phyloP scores from a whole-genome alignment of 2,329 filamentous ascomycete genomes.

The Alternaria longipes region DNA sequence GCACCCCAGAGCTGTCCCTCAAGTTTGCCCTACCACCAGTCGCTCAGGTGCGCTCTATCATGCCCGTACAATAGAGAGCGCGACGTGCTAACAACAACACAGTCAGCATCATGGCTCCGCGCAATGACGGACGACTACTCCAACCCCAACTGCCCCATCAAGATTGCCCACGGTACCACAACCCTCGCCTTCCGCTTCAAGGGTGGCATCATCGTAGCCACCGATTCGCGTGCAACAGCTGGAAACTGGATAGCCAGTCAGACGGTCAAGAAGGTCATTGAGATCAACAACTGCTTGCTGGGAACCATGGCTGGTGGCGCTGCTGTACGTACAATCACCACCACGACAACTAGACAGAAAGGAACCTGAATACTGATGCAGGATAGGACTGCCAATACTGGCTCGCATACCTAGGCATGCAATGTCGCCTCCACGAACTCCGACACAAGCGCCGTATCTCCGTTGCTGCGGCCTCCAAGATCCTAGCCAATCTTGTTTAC shows the following conservation, averaged over 20 bases:
- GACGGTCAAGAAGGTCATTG: constrained; percentile 99
- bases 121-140: constrained; percentile 96
- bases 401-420: constrained; percentile 98
- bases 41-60: constrained; percentile 70
- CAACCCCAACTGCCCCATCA: constrained; percentile 97
- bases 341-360: not conserved
- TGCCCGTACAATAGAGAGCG: not conserved
- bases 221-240: constrained; percentile 94
- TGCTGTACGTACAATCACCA: constrained; percentile 62
- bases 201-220: constrained; percentile 97
- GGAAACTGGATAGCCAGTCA: constrained; percentile 99
- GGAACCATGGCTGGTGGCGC: constrained; percentile 99
- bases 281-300: constrained; percentile 93
- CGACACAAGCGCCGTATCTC: constrained; percentile 99
- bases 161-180: constrained; percentile 98
- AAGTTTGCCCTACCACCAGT: constrained; percentile 96
- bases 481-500: constrained; percentile 97
- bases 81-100: constrained; percentile 24
- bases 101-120: constrained; percentile 94
- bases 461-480: constrained; percentile 96
- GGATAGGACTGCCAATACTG: constrained; percentile 97
- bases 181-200: constrained; percentile 98
- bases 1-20: constrained; percentile 79
- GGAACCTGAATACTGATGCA: constrained; percentile 23
- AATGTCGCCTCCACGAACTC: constrained; percentile 98